These are phyloP conservation scores for Baudoinia panamericana DNA, from an alignment of 495 filamentous ascomycete genomes.

Conservation along the genomic window DNA sequence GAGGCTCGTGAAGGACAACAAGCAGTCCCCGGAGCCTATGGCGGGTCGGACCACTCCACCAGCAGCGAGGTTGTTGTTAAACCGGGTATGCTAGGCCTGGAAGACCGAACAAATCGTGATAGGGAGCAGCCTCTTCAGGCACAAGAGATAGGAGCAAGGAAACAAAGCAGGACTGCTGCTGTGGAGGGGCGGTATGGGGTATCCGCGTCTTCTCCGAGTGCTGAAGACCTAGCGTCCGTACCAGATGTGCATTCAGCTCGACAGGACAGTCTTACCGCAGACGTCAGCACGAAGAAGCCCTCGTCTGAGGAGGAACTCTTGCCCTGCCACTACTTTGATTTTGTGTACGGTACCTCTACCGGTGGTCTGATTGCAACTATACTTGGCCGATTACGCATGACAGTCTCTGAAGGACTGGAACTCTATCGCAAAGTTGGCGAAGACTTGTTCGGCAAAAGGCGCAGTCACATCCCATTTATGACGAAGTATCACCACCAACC, in stretches of 20 bases:
- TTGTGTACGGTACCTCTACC: conserved; percentile 35
- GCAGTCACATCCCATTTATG: conserved; percentile 26
- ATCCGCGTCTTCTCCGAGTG: background rate
- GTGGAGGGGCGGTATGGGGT: background rate
- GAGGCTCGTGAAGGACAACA: background rate
- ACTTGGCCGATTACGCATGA: conserved; percentile 41
- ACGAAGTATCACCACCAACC: conserved; percentile 35
- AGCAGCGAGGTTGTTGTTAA: background rate
- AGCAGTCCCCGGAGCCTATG: no score
- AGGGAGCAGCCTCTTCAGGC: no score
- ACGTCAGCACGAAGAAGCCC: background rate
- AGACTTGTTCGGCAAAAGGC: conserved; percentile 33
- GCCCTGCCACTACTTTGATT: conserved; percentile 39
- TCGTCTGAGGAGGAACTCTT: conserved; percentile 28
- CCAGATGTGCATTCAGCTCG: background rate
- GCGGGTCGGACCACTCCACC: background rate
- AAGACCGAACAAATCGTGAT: background rate
- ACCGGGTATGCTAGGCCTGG: background rate
- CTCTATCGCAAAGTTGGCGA: conserved; percentile 36
- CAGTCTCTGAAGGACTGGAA: conserved; percentile 37
- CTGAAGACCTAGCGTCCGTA: background rate
- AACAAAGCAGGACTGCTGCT: background rate
- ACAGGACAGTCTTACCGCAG: conserved; percentile 8
- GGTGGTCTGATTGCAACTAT: conserved; percentile 42
- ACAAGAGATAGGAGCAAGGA: background rate